Base-by-base conservation (phyloP, 352 stramenopile species). In the Pythium phragmitis region DNA sequence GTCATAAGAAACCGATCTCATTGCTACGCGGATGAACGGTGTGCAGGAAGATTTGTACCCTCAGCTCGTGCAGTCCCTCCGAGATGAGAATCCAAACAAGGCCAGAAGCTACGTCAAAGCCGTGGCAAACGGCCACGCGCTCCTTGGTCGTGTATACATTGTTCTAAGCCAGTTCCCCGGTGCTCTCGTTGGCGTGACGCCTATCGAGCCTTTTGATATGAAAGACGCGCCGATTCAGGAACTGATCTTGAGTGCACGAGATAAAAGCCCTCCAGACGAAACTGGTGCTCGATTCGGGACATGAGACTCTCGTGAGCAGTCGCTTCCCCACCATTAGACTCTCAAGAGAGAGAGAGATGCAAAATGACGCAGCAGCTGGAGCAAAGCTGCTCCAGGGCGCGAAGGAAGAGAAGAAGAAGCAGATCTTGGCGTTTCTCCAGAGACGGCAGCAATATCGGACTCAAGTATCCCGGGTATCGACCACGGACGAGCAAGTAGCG, bases 21-120 rank as follows among this genome's bases (percentile, higher is more conserved):
- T 43, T 43, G 3, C 6, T 49, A 51, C 1, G 16, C 8, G 45
- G 9, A 34, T 34, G 19, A 9, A 14, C 8, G 19, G 28, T 28
- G 45, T 30, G 21, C 42, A 73, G 66, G 66, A 73, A 33, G 80
- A 89, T 14, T 72, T 87, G n/a, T 84, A 86, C 30, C 80, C 78
- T 36, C 80, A 89, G 39, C 57, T 89, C 4, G 69, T 89, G 0
- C 76, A 89, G 53, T 84, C 78, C 4, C 45, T 89, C 4, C 74
- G 80, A 13, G 76, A 76, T 9, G 78, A 89, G 47, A 72, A 85
- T 28, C 80, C 80, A 5, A 80, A 87, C 43, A 74, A 71, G 62
- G 63, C 80, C 3, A 70, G 78, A 64, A 87, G 69, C 13, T 89
- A 87, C 64, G 76, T 88, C 58, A 74, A 74, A 60, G 75, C 74